Percentiles rank a stretch among this genome's conserved stretches.
Evolutionary conservation across 2,329 filamentous ascomycete genomes (phyloP).

Genomic region (Falciphora oryzae): DNA sequence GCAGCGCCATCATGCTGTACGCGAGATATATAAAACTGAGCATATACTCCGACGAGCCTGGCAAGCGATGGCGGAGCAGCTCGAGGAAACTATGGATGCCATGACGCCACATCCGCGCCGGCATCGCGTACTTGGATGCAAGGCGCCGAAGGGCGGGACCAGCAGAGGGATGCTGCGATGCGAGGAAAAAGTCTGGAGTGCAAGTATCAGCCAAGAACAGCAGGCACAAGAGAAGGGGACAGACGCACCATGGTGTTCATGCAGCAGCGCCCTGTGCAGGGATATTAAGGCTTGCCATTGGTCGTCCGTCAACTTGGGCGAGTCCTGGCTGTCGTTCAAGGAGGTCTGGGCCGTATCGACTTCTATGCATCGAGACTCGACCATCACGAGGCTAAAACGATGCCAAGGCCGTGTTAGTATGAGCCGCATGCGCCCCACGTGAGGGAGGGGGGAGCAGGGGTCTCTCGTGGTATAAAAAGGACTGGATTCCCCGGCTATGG

Average conservation of each 20-base stretch:
- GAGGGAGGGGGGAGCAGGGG: no score
- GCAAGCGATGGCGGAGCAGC: slow-evolving; percentile 66
- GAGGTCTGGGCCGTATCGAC: slow-evolving; percentile 59
- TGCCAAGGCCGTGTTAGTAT: no score
- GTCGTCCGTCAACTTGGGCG: slow-evolving; percentile 49
- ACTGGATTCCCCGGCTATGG: no score
- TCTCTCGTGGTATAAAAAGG: no score
- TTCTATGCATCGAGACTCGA: slow-evolving; percentile 82
- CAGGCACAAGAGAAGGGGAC: no score
- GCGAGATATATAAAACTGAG: slow-evolving; percentile 85
- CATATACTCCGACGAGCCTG: slow-evolving; percentile 80
- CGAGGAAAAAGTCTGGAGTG: slow-evolving; percentile 64
- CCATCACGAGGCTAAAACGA: slow-evolving; percentile 59
- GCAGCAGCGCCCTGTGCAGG: slow-evolving; percentile 70
- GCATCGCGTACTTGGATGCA: slow-evolving; percentile 82
- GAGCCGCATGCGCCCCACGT: no score
- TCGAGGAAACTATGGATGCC: slow-evolving; percentile 85
- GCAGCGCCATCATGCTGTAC: slow-evolving; percentile 82
- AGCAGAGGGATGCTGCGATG: slow-evolving; percentile 78
- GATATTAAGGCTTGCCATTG: slow-evolving; percentile 84
- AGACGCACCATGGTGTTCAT: slow-evolving; percentile 62
- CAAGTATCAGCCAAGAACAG: no score
- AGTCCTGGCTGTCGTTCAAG: slow-evolving; percentile 34
- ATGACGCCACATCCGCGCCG: slow-evolving; percentile 88
- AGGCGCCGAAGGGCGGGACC: slow-evolving; percentile 60